phyloP scores from a whole-genome alignment of 768 basidiomycete genomes.

The Xanthoconium purpureum region DNA sequence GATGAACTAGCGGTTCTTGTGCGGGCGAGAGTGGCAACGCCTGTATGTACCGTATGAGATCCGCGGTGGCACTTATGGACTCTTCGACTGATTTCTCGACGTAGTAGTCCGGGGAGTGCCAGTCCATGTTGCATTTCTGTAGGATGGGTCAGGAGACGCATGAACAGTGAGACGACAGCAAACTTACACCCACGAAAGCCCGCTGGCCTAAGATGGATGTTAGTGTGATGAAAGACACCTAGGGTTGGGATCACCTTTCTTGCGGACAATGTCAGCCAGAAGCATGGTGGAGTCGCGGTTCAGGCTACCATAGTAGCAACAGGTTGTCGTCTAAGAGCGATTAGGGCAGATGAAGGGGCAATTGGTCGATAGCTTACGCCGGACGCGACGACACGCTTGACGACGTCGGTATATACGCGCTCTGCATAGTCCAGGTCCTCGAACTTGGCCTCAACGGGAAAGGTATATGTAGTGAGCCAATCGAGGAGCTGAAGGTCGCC shows the following conservation, averaged over 20 bases:
- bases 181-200: slow-evolving; percentile 78
- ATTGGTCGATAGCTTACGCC: slow-evolving; percentile 54
- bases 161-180: neutral
- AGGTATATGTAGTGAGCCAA: slow-evolving; percentile 84
- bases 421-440: slow-evolving; percentile 65
- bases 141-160: slow-evolving; percentile 2
- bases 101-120: slow-evolving; percentile 76
- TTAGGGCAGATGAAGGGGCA: slow-evolving; percentile 4
- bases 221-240: neutral
- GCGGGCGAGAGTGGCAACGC: slow-evolving; percentile 40
- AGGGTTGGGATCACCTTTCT: slow-evolving; percentile 43
- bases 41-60: slow-evolving; percentile 69
- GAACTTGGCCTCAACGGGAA: slow-evolving; percentile 84
- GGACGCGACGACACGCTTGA: slow-evolving; percentile 63
- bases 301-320: slow-evolving; percentile 85
- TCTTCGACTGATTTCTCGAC: slow-evolving; percentile 55
- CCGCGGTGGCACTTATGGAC: slow-evolving; percentile 61
- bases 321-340: slow-evolving; percentile 73
- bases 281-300: slow-evolving; percentile 79
- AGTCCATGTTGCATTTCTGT: slow-evolving; percentile 36
- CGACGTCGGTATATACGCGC: slow-evolving; percentile 65
- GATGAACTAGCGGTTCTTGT: slow-evolving; percentile 68
- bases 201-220: slow-evolving; percentile 57
- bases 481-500: slow-evolving; percentile 84
- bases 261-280: slow-evolving; percentile 71